Evolutionary conservation across 164 flowering plant genomes (phyloP), one percentile per base, ranked within the genome.

Genomic region (Macadamia integrifolia): DNA sequence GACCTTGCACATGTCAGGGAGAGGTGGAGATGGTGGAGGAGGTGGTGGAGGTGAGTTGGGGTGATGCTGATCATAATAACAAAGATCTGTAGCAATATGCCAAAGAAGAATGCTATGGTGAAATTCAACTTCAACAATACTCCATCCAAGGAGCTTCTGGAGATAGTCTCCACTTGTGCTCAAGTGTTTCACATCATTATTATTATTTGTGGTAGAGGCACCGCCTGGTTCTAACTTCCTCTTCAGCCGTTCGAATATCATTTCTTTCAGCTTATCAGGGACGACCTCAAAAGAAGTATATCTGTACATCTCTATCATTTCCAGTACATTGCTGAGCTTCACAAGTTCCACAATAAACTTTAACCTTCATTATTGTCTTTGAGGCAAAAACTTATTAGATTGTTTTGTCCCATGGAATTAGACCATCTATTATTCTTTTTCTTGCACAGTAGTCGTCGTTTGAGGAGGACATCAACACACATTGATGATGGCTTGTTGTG

Each of bases 61-160:
- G 48, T 43, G 7, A 43, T 43, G 48, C 6, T 43, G 57, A 1
- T 46, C 2, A 9, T 30, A n/a, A 9, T 58, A 62, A 18, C 76
- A 78, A 0, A 78, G 64, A 35, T 72, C 74, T 6, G 78, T 78
- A 0, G 78, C 81, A 42, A 78, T 65, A 66, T 78, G 81, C 81
- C 81, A 75, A 13, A 59, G 30, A n/a, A 78, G 56, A 29, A 78
- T 63, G 69, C 68, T 69, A 52, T 75, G 70, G 30, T 78, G 78
- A 12, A 70, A 70, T 30, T 75, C 78, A 23, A 50, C 70, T n/a
- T 70, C 71, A 18, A 72, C n/a, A 46, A 46, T 69, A 70, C 53
- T 43, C 48, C 48, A 43, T 23, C 23, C 23, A 23, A 23, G 23
- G 23, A 23, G 23, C 23, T 23, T 23, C 23, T 23, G 23, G 23